phyloP scores from a whole-genome alignment of 352 stramenopile genomes.

The Pythium scleroteichum region DNA sequence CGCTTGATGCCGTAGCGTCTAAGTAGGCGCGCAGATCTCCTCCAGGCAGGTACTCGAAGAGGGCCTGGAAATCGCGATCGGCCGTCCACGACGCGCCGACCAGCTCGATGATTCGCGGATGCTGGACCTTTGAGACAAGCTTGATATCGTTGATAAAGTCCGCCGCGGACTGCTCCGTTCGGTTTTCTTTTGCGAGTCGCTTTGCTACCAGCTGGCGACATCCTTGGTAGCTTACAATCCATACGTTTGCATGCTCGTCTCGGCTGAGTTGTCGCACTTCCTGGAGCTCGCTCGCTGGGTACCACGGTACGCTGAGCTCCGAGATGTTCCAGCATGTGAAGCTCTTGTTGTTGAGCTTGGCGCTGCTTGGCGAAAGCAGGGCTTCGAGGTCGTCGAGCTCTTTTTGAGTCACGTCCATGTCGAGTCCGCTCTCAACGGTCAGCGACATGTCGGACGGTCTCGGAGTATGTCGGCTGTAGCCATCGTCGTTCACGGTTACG shows the following conservation, averaged over 20 bases:
- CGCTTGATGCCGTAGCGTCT: slow-evolving; percentile 3
- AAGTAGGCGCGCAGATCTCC: slow-evolving; percentile 29
- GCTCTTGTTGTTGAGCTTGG: background rate
- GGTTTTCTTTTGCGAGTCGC: slow-evolving; percentile 9
- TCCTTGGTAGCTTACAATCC: slow-evolving; percentile 14
- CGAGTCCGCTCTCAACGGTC: slow-evolving; percentile 7
- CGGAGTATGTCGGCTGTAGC: background rate
- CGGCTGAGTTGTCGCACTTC: slow-evolving; percentile 10
- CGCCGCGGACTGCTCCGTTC: slow-evolving; percentile 9
- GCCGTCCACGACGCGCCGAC: slow-evolving; percentile 25
- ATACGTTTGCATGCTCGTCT: slow-evolving; percentile 13
- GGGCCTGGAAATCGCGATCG: slow-evolving; percentile 19
- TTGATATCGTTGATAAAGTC: slow-evolving; percentile 34
- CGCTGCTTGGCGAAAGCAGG: slow-evolving; percentile 15
- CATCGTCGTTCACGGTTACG: background rate
- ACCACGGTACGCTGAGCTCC: slow-evolving; percentile 15
- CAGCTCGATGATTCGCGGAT: slow-evolving; percentile 29
- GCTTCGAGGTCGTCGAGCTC: slow-evolving; percentile 26
- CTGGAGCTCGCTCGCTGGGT: background rate
- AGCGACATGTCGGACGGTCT: slow-evolving; percentile 6
- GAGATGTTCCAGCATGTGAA: slow-evolving; percentile 15
- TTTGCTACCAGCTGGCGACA: slow-evolving; percentile 11
- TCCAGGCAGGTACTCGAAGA: slow-evolving; percentile 29
- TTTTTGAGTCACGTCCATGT: slow-evolving; percentile 17
- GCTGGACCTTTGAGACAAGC: slow-evolving; percentile 24